These are phyloP conservation scores for Tuber magnatum DNA, from an alignment of 495 filamentous ascomycete genomes.

Conservation along the genomic window DNA sequence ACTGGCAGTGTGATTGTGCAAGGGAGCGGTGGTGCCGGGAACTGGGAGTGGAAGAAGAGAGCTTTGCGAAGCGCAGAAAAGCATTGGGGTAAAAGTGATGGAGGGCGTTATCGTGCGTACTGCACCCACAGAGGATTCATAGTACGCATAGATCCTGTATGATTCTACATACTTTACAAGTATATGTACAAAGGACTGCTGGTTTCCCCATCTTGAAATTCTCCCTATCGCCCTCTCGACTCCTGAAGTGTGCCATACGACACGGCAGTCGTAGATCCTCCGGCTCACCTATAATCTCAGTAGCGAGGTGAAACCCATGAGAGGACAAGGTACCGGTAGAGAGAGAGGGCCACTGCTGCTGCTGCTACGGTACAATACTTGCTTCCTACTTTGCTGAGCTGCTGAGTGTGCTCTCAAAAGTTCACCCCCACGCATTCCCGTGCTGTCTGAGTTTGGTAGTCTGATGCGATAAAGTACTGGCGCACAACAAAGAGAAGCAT, in stretches of 20 bases:
- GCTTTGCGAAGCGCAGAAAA: background rate
- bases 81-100: background rate
- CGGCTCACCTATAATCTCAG: constrained; percentile 14
- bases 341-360: constrained; percentile 8
- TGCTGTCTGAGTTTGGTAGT: constrained; percentile 21
- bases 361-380: background rate
- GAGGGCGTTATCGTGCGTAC: background rate
- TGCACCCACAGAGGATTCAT: background rate
- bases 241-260: background rate
- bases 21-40: background rate
- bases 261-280: background rate
- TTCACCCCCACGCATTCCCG: constrained; percentile 27
- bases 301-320: constrained; percentile 31
- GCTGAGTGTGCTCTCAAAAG: constrained; percentile 18
- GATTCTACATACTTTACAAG: background rate
- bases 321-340: constrained; percentile 25
- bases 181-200: background rate
- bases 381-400: constrained; percentile 11
- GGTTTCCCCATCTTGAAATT: background rate
- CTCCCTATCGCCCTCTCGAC: background rate
- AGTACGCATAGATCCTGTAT: background rate
- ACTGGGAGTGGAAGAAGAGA: background rate
- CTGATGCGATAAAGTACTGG: constrained; percentile 21
- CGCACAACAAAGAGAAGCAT: constrained; percentile 21
- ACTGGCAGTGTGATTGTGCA: background rate